Conservation (phyloP, 352 stramenopile genomes). For the Phytophthora lateralis region DNA sequence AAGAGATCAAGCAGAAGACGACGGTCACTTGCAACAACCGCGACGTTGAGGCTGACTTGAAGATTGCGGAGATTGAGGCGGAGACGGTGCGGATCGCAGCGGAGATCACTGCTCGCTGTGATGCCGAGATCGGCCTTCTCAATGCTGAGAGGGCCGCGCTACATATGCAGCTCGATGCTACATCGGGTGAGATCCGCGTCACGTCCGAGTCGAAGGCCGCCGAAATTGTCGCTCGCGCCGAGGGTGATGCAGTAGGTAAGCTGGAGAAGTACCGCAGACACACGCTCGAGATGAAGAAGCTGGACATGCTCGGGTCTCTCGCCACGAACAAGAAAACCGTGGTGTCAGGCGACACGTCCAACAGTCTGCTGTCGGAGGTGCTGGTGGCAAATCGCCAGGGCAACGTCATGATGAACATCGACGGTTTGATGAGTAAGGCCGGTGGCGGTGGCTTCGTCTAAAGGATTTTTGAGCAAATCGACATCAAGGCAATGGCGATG, state of each 20-base stretch:
- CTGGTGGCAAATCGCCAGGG: constrained; percentile 50
- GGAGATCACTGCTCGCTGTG: constrained; percentile 45
- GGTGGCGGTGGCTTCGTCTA: constrained; percentile 19
- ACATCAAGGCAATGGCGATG: background rate
- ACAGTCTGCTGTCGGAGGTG: constrained; percentile 55
- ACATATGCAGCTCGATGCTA: constrained; percentile 43
- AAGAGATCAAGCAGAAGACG: constrained; percentile 49
- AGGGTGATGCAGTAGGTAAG: constrained; percentile 46
- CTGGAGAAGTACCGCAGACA: constrained; percentile 45
- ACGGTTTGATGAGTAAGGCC: constrained; percentile 27
- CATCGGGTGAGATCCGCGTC: constrained; percentile 37
- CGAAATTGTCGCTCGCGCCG: constrained; percentile 46
- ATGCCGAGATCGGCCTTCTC: constrained; percentile 48
- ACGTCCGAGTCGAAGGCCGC: constrained; percentile 38
- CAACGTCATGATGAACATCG: constrained; percentile 52
- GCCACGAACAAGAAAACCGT: constrained; percentile 48
- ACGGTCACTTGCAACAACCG: constrained; percentile 50
- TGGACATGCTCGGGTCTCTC: constrained; percentile 45
- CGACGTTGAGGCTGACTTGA: constrained; percentile 40
- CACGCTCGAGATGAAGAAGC: constrained; percentile 46
- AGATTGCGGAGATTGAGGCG: constrained; percentile 51
- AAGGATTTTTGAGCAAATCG: constrained; percentile 9
- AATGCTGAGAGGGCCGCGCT: constrained; percentile 43
- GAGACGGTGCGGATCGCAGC: constrained; percentile 49
- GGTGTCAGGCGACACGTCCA: constrained; percentile 50